A percentile compares a stretch with the other conserved stretches of the same genome.
phyloP scores from a whole-genome alignment of 495 filamentous ascomycete genomes.

The Penicillium subrubescens region DNA sequence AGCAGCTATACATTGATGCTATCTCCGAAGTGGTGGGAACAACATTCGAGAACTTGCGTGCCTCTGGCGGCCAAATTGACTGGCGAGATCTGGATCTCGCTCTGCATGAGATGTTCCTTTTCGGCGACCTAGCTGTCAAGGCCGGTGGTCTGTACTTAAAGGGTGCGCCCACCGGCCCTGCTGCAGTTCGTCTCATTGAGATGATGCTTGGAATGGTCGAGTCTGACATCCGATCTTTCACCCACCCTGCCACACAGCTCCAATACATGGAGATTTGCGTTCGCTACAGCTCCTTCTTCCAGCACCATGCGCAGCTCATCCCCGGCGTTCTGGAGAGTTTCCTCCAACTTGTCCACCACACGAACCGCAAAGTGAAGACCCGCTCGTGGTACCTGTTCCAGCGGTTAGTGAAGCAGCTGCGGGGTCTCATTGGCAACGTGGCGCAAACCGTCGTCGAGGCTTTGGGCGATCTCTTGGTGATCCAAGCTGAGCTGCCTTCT shows the following conservation, averaged over 20 bases:
- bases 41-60: constrained; percentile 76
- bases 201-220: constrained; percentile 97
- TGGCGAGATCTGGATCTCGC: constrained; percentile 96
- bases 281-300: constrained; percentile 91
- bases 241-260: constrained; percentile 87
- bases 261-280: constrained; percentile 99
- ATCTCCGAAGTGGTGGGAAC: constrained; percentile 78
- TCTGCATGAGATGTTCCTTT: constrained; percentile 95
- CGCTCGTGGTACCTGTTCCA: constrained; percentile 97
- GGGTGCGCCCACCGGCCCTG: constrained; percentile 70
- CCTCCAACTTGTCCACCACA: constrained; percentile 83
- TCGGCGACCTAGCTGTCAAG: constrained; percentile 87
- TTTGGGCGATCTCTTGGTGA: constrained; percentile 83
- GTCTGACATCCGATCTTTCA: constrained; percentile 80
- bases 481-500: constrained; percentile 81
- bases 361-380: constrained; percentile 78
- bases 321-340: constrained; percentile 89
- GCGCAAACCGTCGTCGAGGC: constrained; percentile 87
- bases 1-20: constrained; percentile 81
- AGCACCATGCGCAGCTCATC: constrained; percentile 73
- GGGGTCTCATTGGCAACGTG: constrained; percentile 80
- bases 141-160: constrained; percentile 83
- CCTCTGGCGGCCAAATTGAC: constrained; percentile 71
- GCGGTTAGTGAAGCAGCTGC: constrained; percentile 86
- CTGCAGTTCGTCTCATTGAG: constrained; percentile 73